A percentile compares a stretch with the other conserved stretches of the same genome.
Conservation (phyloP, 176 grass and related monocot genomes). For the Canna indica region DNA sequence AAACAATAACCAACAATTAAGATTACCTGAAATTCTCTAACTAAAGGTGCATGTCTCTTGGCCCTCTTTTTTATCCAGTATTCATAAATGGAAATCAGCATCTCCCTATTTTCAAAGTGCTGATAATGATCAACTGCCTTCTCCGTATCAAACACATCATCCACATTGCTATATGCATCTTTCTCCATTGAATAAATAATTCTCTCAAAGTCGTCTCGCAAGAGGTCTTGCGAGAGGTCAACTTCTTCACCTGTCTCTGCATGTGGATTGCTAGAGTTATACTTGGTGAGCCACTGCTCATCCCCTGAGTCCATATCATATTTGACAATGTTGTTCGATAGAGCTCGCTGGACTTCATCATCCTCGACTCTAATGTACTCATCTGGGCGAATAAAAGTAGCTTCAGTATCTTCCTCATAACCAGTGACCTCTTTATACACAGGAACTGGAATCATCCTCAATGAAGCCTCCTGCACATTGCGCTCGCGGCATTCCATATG, state of each 20-base stretch:
- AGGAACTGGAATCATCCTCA: conserved; percentile 52
- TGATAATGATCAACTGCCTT: conserved; percentile 40
- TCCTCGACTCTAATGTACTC: conserved; percentile 40
- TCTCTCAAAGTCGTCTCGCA: conserved; percentile 54
- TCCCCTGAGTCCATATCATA: conserved; percentile 93
- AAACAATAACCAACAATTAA: neutral
- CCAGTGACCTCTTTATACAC: conserved; percentile 45
- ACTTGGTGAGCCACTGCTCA: conserved; percentile 52
- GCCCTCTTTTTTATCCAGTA: conserved; percentile 69
- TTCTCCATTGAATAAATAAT: conserved; percentile 77
- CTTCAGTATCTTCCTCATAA: conserved; percentile 22
- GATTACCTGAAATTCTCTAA: conserved; percentile 84
- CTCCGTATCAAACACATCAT: conserved; percentile 30
- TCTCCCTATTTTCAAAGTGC: conserved; percentile 39
- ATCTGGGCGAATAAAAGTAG: conserved; percentile 54
- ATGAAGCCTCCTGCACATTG: conserved; percentile 33
- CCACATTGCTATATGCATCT: conserved; percentile 51
- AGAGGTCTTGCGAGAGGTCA: conserved; percentile 39
- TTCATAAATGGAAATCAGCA: conserved; percentile 31
- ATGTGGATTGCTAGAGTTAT: conserved; percentile 34
- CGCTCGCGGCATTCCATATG: conserved; percentile 55
- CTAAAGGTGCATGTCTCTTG: conserved; percentile 40
- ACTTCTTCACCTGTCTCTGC: conserved; percentile 7
- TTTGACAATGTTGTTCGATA: conserved; percentile 24
- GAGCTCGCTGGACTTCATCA: conserved; percentile 67